Base-by-base conservation (phyloP, 2,329 filamentous ascomycete genomes). In the Fusarium nurragi region DNA sequence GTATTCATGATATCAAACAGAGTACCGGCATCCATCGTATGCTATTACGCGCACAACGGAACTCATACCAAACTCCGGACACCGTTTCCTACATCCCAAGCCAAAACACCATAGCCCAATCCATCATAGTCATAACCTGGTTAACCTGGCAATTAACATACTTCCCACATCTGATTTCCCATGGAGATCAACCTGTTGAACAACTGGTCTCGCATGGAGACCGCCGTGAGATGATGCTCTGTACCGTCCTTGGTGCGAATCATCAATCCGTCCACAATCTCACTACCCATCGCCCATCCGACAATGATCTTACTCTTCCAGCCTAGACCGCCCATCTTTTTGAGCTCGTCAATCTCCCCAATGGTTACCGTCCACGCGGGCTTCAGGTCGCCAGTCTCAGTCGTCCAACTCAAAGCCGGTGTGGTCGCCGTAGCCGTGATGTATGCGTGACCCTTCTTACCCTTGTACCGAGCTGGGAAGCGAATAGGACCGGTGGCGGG, bases 221-320 rank as follows among this genome's bases (percentile, higher is more conserved):
- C 83, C 1, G 92, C 92, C 8, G 90, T 96, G 3, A 95, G 75
- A 49, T 86, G 85, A 58, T 83, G 84, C 48, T 78, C 80, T 16
- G 84, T 77, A 0, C 89, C 86, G 14, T 77, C 77, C 51, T 80
- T 80, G n/a, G 87, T 87, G 23, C 80, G 79, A 64, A 94, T 86
- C 65, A 91, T 82, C 65, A 96, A 68, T 0, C 91, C 91, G 78
- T 95, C 92, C 0, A 89, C 87, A 26, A 95, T 86, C 74, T 94
- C 88, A 44, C 88, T 83, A 1, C 87, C 85, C 70, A 92, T 83
- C 1, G 90, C 88, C 91, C 92, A 93, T 0, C 92, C 91, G 1
- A 95, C 90, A 3, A 95, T 84, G 46, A 95, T 78, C 79, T 93
- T 94, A 2, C 88, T 88, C 77, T 95, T 96, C 92, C 92, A 96